Evolutionary conservation across 2,329 filamentous ascomycete genomes (phyloP), one percentile per base, ranked within the genome.

Genomic region (Tolypocladium tropicale): DNA sequence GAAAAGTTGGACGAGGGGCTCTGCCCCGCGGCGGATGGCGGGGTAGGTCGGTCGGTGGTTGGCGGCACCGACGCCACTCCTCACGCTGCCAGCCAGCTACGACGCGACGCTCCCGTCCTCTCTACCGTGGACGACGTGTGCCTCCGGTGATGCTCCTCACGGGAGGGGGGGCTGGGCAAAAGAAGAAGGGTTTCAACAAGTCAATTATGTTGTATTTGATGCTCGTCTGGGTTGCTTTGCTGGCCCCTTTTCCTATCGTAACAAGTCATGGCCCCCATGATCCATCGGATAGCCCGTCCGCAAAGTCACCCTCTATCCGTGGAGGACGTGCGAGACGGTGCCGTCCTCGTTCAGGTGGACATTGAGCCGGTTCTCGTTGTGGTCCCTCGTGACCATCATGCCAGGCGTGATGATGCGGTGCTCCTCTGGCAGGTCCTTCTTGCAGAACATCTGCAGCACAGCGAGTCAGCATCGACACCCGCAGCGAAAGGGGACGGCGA

Each of bases 261-360:
- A 32, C 48, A 23, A 32, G 16, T 23, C 21, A 48, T 23, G 41
- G 11, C 23, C 11, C 23, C 2, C n/a, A n/a, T 14, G 5, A 23
- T 23, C 41, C 41, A 25, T 14, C 10, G 14, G 11, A 10, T 25
- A n/a, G 12, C 18, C 12, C 12, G 21, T 14, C 41, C 6, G 12
- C 41, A 25, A 6, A 7, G 7, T n/a, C 10, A 23, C 21, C 33
- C 21, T 52, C 69, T 68, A 83, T 25, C 80, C 80, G 62, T 83
- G 78, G 58, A 74, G 66, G 56, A 86, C 82, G 59, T 83, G 79
- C 55, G 77, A 76, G 49, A 86, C 80, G 16, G 78, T 82, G 52
- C 83, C 83, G 56, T 85, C 79, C 33, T 84, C 78, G 57, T 77
- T 77, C 54, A 85, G 64, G 60, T 83, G 76, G 25, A 86, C 74